Conservation (phyloP, 2,329 filamentous ascomycete genomes). For the Aspergillus intermedius region DNA sequence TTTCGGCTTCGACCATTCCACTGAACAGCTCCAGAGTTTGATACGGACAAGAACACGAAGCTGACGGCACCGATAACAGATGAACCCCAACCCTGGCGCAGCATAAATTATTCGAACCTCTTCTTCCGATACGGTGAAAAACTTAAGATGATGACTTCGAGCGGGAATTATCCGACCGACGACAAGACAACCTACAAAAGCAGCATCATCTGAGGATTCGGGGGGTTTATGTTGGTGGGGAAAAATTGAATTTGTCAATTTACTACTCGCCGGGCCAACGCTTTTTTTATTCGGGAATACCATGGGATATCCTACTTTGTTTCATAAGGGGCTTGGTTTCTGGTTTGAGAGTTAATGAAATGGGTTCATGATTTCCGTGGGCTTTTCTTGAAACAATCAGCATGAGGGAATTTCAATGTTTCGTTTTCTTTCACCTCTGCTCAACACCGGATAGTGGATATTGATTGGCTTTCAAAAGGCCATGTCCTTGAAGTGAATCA, state of each 20-base stretch:
- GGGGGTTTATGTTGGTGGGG: constrained; percentile 1
- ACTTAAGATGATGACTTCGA: constrained; percentile 1
- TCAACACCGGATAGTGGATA: background rate
- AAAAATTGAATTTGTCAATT: background rate
- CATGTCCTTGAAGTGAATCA: too few species aligned
- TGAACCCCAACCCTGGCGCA: constrained; percentile 70
- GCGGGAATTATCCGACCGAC: background rate
- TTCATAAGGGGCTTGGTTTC: background rate
- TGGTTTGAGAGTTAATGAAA: background rate
- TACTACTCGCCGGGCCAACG: background rate
- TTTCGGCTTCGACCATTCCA: too few species aligned
- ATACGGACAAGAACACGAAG: background rate
- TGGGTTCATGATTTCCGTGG: constrained; percentile 1
- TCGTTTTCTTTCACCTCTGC: background rate
- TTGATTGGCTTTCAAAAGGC: too few species aligned
- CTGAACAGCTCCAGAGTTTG: too few species aligned
- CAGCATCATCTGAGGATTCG: background rate
- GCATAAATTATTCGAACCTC: constrained; percentile 1
- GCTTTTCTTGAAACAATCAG: background rate
- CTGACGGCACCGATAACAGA: constrained; percentile 43
- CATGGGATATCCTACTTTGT: too few species aligned
- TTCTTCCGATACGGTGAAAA: constrained; percentile 5
- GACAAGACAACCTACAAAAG: constrained; percentile 1
- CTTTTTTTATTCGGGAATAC: too few species aligned
- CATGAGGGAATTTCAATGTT: background rate